Evolutionary conservation across 345 rosid genomes (phyloP).

Genomic region (Cardamine chenopodiifolia): DNA sequence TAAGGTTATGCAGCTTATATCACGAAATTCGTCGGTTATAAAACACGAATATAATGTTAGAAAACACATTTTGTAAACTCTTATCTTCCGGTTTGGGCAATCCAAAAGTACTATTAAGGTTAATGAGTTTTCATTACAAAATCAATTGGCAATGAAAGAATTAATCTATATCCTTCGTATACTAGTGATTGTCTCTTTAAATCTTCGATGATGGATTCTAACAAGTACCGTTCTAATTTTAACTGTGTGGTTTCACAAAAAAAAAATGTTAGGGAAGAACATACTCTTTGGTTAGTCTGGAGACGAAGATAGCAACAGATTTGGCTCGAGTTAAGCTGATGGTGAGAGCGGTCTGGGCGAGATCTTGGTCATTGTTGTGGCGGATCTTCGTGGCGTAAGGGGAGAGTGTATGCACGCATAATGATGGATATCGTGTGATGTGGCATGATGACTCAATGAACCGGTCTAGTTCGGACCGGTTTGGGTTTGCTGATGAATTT

Average conservation of each 20-base stretch:
- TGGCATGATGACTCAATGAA: conserved; percentile 70
- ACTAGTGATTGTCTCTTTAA: too few relatives aligned
- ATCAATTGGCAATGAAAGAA: too few relatives aligned
- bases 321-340: conserved; percentile 65
- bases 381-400: conserved; percentile 61
- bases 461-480: conserved; percentile 22
- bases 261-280: not conserved
- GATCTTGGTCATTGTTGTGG: conserved; percentile 59
- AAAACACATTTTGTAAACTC: not conserved
- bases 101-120: not conserved
- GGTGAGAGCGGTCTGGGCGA: conserved; percentile 65
- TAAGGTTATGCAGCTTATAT: not conserved
- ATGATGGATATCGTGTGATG: conserved; percentile 65
- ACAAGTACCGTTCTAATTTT: not conserved
- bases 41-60: not conserved
- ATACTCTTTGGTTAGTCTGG: conserved; percentile 54
- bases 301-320: conserved; percentile 55
- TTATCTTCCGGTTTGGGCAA: not conserved
- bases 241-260: not conserved
- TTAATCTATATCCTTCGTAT: too few relatives aligned
- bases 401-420: conserved; percentile 67
- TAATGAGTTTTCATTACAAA: not conserved
- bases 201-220: too few relatives aligned
- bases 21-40: not conserved
- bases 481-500: conserved; percentile 24